phyloP scores from a whole-genome alignment of 75 land plant genomes.

The Selaginella tamariscina region DNA sequence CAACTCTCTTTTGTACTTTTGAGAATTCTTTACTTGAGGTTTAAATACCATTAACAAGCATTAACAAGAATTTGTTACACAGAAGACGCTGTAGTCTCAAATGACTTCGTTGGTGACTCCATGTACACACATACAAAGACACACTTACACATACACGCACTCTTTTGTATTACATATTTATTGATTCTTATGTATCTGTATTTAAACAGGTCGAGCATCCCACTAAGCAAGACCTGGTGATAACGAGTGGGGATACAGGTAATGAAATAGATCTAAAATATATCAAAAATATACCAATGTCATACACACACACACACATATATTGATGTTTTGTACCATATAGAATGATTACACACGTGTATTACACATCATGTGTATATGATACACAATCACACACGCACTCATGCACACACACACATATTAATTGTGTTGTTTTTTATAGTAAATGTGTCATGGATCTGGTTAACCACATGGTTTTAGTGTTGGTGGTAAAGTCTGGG shows the following conservation, averaged over 20 bases:
- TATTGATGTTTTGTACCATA: too few relatives aligned
- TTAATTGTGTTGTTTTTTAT: background rate
- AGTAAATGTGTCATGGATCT: slow-evolving; percentile 32
- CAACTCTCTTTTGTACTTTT: slow-evolving; percentile 65
- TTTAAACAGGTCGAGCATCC: slow-evolving; percentile 63
- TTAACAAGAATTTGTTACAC: too few relatives aligned
- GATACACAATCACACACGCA: background rate
- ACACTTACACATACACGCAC: too few relatives aligned
- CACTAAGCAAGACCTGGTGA: slow-evolving; percentile 47
- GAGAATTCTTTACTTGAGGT: slow-evolving; percentile 62
- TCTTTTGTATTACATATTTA: too few relatives aligned
- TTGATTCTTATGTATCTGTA: background rate
- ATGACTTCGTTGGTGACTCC: slow-evolving; percentile 78
- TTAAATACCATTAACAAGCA: too few relatives aligned
- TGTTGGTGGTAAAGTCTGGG: slow-evolving; percentile 13
- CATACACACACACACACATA: too few relatives aligned
- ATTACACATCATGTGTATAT: too few relatives aligned
- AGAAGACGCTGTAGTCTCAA: slow-evolving; percentile 93
- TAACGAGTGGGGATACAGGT: slow-evolving; percentile 96
- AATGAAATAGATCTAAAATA: background rate
- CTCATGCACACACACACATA: background rate
- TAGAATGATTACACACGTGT: too few relatives aligned
- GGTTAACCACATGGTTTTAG: slow-evolving; percentile 26
- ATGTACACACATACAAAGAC: too few relatives aligned
- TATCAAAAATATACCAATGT: too few relatives aligned